phyloP scores from a whole-genome alignment of 371 early-diverging fungal species.

The Sporodiniella umbellata region DNA sequence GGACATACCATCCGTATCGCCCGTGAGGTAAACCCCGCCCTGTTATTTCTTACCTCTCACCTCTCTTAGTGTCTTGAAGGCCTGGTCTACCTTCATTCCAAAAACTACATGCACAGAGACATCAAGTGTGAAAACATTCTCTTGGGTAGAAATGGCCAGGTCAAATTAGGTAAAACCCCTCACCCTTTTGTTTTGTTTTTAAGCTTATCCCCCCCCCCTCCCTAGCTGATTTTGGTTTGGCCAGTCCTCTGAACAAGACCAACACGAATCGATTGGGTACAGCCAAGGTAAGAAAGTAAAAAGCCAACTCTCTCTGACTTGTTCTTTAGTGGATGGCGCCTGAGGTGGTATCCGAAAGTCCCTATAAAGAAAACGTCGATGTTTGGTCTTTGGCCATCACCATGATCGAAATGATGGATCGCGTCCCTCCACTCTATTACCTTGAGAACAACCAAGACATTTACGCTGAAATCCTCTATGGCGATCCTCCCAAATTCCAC shows the following conservation, averaged over 20 bases:
- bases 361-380: slow-evolving; percentile 49
- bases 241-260: slow-evolving; percentile 32
- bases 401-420: slow-evolving; percentile 55
- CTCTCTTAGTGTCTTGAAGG: slow-evolving; percentile 37
- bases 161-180: slow-evolving; percentile 48
- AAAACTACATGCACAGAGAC: slow-evolving; percentile 52
- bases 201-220: no score
- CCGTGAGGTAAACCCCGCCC: slow-evolving; percentile 24
- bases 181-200: no score
- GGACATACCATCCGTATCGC: slow-evolving; percentile 38
- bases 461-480: slow-evolving; percentile 42
- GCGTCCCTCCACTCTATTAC: slow-evolving; percentile 50
- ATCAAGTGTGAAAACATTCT: slow-evolving; percentile 53
- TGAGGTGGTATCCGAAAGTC: slow-evolving; percentile 39
- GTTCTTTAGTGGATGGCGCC: slow-evolving; percentile 52
- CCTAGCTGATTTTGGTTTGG: slow-evolving; percentile 52
- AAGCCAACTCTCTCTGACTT: no score
- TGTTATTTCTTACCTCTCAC: background rate
- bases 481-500: slow-evolving; percentile 41
- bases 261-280: slow-evolving; percentile 41
- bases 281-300: slow-evolving; percentile 30
- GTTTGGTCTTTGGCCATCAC: slow-evolving; percentile 51
- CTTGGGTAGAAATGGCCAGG: slow-evolving; percentile 40
- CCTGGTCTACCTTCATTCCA: slow-evolving; percentile 43
- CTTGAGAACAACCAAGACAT: slow-evolving; percentile 40